Evolutionary conservation across 2,329 filamentous ascomycete genomes (phyloP).

Genomic region (Alternaria viburni): DNA sequence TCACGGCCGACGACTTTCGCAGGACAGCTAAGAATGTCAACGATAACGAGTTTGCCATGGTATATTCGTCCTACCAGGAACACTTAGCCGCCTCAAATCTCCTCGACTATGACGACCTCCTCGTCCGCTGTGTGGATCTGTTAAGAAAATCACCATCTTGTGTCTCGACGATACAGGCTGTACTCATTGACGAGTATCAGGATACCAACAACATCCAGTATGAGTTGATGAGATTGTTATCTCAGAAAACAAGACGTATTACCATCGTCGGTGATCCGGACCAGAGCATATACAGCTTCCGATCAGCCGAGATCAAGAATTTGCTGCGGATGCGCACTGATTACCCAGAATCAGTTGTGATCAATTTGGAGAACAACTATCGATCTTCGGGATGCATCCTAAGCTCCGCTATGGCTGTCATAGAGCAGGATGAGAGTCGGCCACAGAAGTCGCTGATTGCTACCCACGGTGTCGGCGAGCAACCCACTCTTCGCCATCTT

Average conservation of each 20-base stretch:
- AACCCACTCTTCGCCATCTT: constrained; percentile 80
- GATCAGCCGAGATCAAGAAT: constrained; percentile 90
- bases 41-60: constrained; percentile 68
- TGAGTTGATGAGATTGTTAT: constrained; percentile 88
- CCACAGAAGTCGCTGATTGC: constrained; percentile 81
- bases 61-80: constrained; percentile 78
- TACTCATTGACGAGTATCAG: constrained; percentile 96
- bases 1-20: constrained; percentile 54
- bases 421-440: constrained; percentile 83
- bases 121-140: constrained; percentile 82
- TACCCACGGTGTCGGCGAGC: constrained; percentile 78
- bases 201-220: constrained; percentile 97
- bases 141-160: constrained; percentile 76
- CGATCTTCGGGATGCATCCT: constrained; percentile 88
- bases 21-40: constrained; percentile 55
- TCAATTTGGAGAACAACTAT: constrained; percentile 93
- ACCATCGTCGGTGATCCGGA: constrained; percentile 97
- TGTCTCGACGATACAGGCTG: constrained; percentile 86
- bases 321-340: constrained; percentile 77
- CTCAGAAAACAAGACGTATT: constrained; percentile 74
- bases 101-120: constrained; percentile 91
- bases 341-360: constrained; percentile 78
- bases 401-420: constrained; percentile 78
- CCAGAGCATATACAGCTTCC: constrained; percentile 97
- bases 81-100: constrained; percentile 78